A percentile compares a stretch with the other conserved stretches of the same genome.
Evolutionary conservation across 2,329 filamentous ascomycete genomes (phyloP).

Genomic region (Plenodomus tracheiphilus): DNA sequence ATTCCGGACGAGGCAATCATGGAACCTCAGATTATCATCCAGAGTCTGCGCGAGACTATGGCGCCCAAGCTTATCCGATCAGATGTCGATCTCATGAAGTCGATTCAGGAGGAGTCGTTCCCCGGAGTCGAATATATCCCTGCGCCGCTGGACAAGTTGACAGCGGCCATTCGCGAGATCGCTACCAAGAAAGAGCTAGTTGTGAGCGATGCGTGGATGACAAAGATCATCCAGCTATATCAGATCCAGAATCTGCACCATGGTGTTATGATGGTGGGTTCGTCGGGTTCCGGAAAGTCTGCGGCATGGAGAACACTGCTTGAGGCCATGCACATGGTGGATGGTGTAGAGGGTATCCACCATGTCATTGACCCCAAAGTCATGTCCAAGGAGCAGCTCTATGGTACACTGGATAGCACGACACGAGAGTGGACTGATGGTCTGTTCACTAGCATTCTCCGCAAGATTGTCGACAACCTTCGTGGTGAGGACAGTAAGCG

Average conservation of each 20-base stretch:
- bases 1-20: constrained; percentile 71
- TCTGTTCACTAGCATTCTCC: constrained; percentile 93
- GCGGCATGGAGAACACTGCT: constrained; percentile 91
- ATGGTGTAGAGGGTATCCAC: constrained; percentile 89
- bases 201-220: constrained; percentile 94
- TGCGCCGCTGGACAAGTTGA: constrained; percentile 78
- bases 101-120: constrained; percentile 84
- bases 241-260: constrained; percentile 98
- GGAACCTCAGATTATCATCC: constrained; percentile 96
- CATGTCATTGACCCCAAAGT: constrained; percentile 99
- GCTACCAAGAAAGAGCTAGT: constrained; percentile 85
- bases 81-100: constrained; percentile 85
- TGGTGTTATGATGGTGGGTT: constrained; percentile 99
- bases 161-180: constrained; percentile 78
- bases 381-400: constrained; percentile 98
- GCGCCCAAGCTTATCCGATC: constrained; percentile 93
- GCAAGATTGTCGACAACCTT: constrained; percentile 98
- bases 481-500: constrained; percentile 95
- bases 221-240: constrained; percentile 93
- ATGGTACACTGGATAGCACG: constrained; percentile 93
- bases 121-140: constrained; percentile 91
- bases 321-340: constrained; percentile 86
- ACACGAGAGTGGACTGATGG: constrained; percentile 99
- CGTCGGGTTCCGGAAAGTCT: constrained; percentile 96
- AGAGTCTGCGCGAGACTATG: constrained; percentile 97